These are phyloP conservation scores for Trametes cinnabarina DNA, from an alignment of 768 basidiomycete species.

Conservation along the genomic window DNA sequence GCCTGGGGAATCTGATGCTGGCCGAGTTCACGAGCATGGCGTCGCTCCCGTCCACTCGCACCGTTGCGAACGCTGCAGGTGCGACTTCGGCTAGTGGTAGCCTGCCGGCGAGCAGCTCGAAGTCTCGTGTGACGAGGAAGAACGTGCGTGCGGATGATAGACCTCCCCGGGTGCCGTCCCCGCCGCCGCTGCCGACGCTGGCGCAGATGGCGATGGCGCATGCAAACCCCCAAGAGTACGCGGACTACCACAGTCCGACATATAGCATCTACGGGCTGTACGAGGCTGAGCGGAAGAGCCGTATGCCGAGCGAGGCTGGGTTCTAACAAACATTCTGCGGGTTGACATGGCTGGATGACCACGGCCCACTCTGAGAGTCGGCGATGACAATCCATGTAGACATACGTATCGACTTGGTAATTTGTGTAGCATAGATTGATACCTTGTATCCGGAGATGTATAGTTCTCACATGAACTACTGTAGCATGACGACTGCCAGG, in stretches of 20 bases:
- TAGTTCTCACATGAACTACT: not conserved
- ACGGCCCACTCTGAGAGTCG: not conserved
- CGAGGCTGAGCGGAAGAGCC: slow-evolving; percentile 58
- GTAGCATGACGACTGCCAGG: slow-evolving; percentile 2
- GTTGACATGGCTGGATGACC: not conserved
- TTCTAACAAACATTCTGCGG: slow-evolving; percentile 3
- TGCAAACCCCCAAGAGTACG: slow-evolving; percentile 57
- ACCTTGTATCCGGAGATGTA: slow-evolving; percentile 6
- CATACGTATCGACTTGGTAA: too few relatives aligned
- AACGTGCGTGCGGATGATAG: slow-evolving; percentile 47
- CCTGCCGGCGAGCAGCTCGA: slow-evolving; percentile 21
- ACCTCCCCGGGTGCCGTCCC: slow-evolving; percentile 79
- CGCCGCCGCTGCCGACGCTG: slow-evolving; percentile 68
- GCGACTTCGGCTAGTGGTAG: slow-evolving; percentile 21
- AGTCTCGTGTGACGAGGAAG: slow-evolving; percentile 25
- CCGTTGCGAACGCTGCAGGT: slow-evolving; percentile 31
- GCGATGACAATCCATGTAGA: not conserved
- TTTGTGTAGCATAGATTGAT: slow-evolving; percentile 12
- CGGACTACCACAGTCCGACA: slow-evolving; percentile 73
- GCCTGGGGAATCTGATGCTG: slow-evolving; percentile 59
- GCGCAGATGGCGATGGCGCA: slow-evolving; percentile 76
- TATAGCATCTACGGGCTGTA: slow-evolving; percentile 82
- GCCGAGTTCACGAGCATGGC: slow-evolving; percentile 45
- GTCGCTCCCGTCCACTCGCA: slow-evolving; percentile 34
- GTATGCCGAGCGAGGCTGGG: slow-evolving; percentile 24